Evolutionary conservation across 169 alveolate genomes (phyloP), one percentile per base, ranked within the genome.

Genomic region (Besnoitia besnoiti): DNA sequence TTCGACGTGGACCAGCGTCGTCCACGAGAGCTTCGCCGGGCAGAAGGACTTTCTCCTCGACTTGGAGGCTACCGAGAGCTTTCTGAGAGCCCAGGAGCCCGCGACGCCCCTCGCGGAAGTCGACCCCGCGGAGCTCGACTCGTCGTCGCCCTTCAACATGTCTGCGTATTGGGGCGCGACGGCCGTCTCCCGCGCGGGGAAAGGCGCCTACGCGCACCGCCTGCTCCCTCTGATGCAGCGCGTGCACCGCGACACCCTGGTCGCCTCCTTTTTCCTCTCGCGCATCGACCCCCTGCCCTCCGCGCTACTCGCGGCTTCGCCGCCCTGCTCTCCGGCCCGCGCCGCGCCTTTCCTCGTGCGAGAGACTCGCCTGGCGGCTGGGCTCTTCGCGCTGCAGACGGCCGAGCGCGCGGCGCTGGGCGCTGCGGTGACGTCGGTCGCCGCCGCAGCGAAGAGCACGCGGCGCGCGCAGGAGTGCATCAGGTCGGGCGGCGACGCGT

Each of bases 191-290:
- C 39, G 40, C 40, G 1, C 49, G 40, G 21, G 59, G 37, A 77
- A 77, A 35, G 87, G 87, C 33, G 87, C 59, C 61, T 77, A 30
- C 59, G 87, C 59, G 2, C 87, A 77, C 87, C 55, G 87, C 33
- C 33, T 39, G 21, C 47, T 40, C 42, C 87, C 87, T 3, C 61
- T 30, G 19, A 10, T 77, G 50, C 87, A 77, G 87, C 59, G 16
- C 35, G 35, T 77, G 7, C 87, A 77, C 39, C 87, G 87, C 44
- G 87, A 77, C 44, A 10, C 30, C 14, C 61, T 77, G 19, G 50
- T 77, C 44, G 87, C 55, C 14, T 77, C 87, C 59, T 19, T 44
- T 55, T 37, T 42, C 55, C 21, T 77, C 12, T 37, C 87, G n/a
- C 87, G 59, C 59, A n/a, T 77, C 40, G 59, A 30, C 42, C 80